phyloP scores from a whole-genome alignment of 1,284 basidiomycete genomes.

The Rhodotorula sp. region DNA sequence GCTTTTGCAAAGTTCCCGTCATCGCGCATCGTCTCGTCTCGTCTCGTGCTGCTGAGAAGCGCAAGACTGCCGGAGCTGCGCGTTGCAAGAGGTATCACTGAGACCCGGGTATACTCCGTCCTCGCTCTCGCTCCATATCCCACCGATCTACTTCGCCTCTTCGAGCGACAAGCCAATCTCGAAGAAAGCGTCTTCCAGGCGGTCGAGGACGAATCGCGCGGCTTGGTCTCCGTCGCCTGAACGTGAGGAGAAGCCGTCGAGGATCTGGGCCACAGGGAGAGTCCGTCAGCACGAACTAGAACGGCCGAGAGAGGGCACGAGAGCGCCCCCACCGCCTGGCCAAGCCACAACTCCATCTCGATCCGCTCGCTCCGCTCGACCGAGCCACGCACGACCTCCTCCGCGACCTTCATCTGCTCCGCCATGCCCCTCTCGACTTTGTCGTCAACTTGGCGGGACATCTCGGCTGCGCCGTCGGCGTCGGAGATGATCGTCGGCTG shows the following conservation, averaged over 20 bases:
- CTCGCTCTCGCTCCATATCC: no score
- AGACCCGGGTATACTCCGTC: no score
- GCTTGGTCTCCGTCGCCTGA: conserved; percentile 9
- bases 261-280: background rate
- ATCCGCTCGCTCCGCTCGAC: background rate
- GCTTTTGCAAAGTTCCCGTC: no score
- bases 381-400: background rate
- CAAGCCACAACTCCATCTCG: conserved; percentile 22
- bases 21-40: no score
- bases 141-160: no score
- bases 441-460: conserved; percentile 8
- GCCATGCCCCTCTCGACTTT: background rate
- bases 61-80: no score
- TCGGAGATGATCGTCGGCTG: conserved; percentile 19
- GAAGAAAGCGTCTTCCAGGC: conserved; percentile 5
- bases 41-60: no score
- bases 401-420: background rate
- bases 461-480: conserved; percentile 5
- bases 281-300: no score
- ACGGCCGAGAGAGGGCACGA: background rate
- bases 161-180: background rate
- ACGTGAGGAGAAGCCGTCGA: background rate
- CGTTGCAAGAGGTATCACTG: no score
- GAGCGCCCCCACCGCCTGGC: conserved; percentile 6
- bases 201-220: background rate